Conservation (phyloP, 768 basidiomycete species). For the Phaffia australis region DNA sequence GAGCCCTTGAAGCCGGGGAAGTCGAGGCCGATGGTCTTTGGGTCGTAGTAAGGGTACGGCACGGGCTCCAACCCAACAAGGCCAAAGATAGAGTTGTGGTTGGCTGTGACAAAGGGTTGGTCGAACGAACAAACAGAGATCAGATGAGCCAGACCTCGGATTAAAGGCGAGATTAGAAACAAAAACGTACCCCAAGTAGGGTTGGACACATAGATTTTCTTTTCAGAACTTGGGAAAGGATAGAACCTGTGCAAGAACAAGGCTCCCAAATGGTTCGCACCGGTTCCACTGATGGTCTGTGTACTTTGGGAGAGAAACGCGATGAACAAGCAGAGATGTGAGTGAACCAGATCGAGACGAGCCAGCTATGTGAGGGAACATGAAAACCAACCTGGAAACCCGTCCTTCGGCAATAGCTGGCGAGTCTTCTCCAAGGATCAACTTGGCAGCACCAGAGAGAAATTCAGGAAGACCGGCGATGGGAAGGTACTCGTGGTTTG, state of each 20-base stretch:
- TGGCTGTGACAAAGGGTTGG: slow-evolving; percentile 44
- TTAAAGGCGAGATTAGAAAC: slow-evolving; percentile 3
- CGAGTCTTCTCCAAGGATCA: slow-evolving; percentile 67
- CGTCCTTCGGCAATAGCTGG: slow-evolving; percentile 59
- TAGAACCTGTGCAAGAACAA: slow-evolving; percentile 79
- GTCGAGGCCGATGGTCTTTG: slow-evolving; percentile 77
- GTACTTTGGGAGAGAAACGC: slow-evolving; percentile 43
- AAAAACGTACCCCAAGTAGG: slow-evolving; percentile 78
- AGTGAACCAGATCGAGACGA: neutral
- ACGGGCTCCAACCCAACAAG: slow-evolving; percentile 80
- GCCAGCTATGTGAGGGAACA: neutral
- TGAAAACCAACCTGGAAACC: slow-evolving; percentile 44
- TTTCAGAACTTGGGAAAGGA: slow-evolving; percentile 46
- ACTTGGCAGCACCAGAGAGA: slow-evolving; percentile 64
- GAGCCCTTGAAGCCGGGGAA: slow-evolving; percentile 51
- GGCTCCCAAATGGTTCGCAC: slow-evolving; percentile 86
- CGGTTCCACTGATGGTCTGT: slow-evolving; percentile 92
- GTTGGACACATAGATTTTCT: slow-evolving; percentile 71
- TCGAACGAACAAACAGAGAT: neutral
- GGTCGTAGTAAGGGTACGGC: slow-evolving; percentile 88
- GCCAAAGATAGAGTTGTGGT: slow-evolving; percentile 80
- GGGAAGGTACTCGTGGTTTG: slow-evolving; percentile 88
- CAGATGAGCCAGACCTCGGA: neutral
- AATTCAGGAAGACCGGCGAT: slow-evolving; percentile 80
- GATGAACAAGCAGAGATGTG: neutral